Conservation (phyloP, 1,284 basidiomycete species). For the Irpex sp. region DNA sequence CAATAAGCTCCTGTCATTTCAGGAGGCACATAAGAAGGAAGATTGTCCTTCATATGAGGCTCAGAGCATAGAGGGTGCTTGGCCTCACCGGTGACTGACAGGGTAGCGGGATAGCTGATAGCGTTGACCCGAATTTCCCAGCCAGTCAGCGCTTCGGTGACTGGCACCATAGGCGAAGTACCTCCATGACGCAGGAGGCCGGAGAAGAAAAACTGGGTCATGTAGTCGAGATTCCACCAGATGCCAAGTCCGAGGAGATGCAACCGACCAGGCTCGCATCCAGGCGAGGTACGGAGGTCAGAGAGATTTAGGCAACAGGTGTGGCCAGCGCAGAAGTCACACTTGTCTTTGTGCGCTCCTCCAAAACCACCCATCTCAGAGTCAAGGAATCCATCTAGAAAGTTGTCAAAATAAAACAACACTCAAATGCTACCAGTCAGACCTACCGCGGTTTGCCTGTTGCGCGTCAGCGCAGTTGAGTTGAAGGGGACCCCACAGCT, state of each 20-base stretch:
- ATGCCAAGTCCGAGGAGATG: background rate
- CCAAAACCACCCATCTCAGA: background rate
- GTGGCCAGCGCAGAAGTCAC: background rate
- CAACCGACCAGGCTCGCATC: background rate
- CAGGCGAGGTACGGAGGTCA: background rate
- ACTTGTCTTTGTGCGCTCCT: background rate
- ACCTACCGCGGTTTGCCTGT: background rate
- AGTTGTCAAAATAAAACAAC: background rate
- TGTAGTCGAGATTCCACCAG: background rate
- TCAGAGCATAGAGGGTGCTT: background rate
- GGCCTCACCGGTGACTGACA: background rate
- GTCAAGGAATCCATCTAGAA: background rate
- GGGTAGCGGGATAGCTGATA: background rate
- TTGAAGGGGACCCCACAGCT: background rate
- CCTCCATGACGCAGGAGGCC: background rate
- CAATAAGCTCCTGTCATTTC: background rate
- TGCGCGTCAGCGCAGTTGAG: background rate
- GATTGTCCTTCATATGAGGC: background rate
- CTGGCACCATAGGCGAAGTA: background rate
- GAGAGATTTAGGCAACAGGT: background rate
- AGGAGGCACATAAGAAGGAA: background rate
- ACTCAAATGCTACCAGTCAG: background rate
- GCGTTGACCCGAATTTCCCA: background rate
- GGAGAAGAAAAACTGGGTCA: background rate
- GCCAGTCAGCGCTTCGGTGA: background rate